These are phyloP conservation scores for Talaromyces sp. DNA, from an alignment of 2,329 filamentous ascomycete genomes.

Conservation along the genomic window DNA sequence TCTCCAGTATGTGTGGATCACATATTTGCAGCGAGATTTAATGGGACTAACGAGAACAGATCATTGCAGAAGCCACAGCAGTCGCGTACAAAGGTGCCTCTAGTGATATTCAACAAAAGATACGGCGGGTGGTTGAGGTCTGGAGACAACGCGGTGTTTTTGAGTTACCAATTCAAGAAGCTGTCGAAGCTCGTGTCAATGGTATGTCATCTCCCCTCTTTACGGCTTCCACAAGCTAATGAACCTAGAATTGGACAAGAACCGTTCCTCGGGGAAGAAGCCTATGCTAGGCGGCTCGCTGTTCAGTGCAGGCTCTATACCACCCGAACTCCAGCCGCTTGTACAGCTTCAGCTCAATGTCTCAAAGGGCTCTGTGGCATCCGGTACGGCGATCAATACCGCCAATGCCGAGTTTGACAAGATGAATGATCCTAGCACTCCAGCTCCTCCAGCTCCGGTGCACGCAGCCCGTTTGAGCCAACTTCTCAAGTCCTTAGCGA, in stretches of 20 bases:
- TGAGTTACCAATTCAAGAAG: conserved; percentile 71
- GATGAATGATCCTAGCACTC: conserved; percentile 66
- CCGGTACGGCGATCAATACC: conserved; percentile 63
- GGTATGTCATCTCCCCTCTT: conserved; percentile 50
- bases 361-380: conserved; percentile 66
- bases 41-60: conserved; percentile 37
- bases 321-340: conserved; percentile 73
- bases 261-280: conserved; percentile 51
- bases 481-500: conserved; percentile 82
- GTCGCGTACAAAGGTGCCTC: conserved; percentile 88
- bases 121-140: conserved; percentile 86
- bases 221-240: conserved; percentile 11
- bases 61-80: conserved; percentile 86
- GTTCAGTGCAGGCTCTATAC: conserved; percentile 63
- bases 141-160: conserved; percentile 89
- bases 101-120: conserved; percentile 79
- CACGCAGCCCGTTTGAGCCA: conserved; percentile 86
- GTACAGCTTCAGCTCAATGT: conserved; percentile 69
- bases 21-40: not conserved
- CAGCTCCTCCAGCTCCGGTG: conserved; percentile 77
- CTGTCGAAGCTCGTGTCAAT: conserved; percentile 74
- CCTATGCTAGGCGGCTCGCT: conserved; percentile 64
- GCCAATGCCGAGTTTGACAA: conserved; percentile 83
- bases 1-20: conserved; percentile 57
- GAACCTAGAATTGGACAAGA: conserved; percentile 53